Evolutionary conservation across 306 rosid species (phyloP), one percentile per base, ranked within the genome.

Genomic region (Cicer judaicum): DNA sequence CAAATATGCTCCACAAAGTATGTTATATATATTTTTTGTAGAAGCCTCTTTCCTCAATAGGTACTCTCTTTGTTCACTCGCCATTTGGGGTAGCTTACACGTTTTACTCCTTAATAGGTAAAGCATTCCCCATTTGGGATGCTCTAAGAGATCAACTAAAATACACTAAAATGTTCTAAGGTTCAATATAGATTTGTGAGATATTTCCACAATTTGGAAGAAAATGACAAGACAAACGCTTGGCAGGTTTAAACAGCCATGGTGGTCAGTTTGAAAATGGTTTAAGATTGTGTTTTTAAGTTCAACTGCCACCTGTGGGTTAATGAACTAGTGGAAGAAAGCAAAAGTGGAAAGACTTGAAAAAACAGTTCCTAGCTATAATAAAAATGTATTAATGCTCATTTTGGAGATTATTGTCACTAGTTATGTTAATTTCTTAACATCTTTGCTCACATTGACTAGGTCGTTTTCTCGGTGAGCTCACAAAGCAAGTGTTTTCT

Each of bases 381-480:
- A 56, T 48, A n/a, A 62, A 50, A 38, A 13, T 52, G 50, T 64
- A 24, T 47, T 41, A 19, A 16, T 41, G 14, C 21, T 44, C 13
- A 40, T 36, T 71, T 69, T 64, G 62, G 66, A 68, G 75, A 29
- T 44, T 41, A 50, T 56, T 47, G 39, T 40, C 50, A 8, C 13
- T n/a, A 5, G 38, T 70, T 34, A 7, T 71, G 56, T 34, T 62
- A 52, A 59, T 36, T 72, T n/a, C 59, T 40, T 34, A 62, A 50
- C 48, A 48, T 60, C 55, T 72, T 67, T 38, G 11, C 50, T 80
- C 70, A 63, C 56, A 41, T 72, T 69, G 46, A 71, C 39, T 64
- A 94, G 98, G 98, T 8, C 97, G 97, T 79, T 94, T 94, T 83
- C 95, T 94, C 72, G 98, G 87, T 29, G 98, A 94, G 91, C 80